These are phyloP conservation scores for Saccharomycopsis synnaedendra DNA, from an alignment of 805 yeast genomes.

Conservation along the genomic window DNA sequence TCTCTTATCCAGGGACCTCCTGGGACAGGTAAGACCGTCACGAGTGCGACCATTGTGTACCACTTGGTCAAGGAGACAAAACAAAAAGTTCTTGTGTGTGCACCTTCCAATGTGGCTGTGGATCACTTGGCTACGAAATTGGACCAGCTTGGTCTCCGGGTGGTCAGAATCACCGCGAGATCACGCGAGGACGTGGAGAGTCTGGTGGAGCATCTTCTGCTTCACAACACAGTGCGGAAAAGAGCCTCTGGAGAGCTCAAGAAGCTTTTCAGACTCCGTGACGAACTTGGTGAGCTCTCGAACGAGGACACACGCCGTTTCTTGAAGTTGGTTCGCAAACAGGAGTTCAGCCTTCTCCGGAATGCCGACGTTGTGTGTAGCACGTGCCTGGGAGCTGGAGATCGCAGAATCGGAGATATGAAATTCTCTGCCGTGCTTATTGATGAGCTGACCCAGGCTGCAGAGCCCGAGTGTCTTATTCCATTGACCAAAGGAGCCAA, in stretches of 20 bases:
- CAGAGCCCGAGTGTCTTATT: slow-evolving; percentile 84
- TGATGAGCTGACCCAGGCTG: slow-evolving; percentile 90
- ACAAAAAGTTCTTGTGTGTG: slow-evolving; percentile 72
- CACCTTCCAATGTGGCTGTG: slow-evolving; percentile 92
- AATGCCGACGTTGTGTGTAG: slow-evolving; percentile 73
- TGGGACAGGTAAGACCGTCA: slow-evolving; percentile 92
- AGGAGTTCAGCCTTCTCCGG: slow-evolving; percentile 40
- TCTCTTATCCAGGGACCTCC: slow-evolving; percentile 92
- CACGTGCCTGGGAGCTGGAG: slow-evolving; percentile 92
- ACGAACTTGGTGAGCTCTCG: slow-evolving; percentile 60
- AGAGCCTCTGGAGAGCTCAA: slow-evolving; percentile 45
- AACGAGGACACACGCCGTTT: slow-evolving; percentile 38
- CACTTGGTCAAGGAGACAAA: slow-evolving; percentile 55
- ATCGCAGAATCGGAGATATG: slow-evolving; percentile 40
- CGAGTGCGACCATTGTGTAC: slow-evolving; percentile 79
- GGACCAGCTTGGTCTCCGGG: slow-evolving; percentile 58
- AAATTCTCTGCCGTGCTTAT: slow-evolving; percentile 71
- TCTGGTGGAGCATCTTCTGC: slow-evolving; percentile 42
- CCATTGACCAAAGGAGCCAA: slow-evolving; percentile 85
- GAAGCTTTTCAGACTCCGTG: slow-evolving; percentile 45
- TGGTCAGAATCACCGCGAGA: slow-evolving; percentile 66
- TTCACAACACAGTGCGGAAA: slow-evolving; percentile 40
- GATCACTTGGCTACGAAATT: slow-evolving; percentile 78
- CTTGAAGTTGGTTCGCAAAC: slow-evolving; percentile 28
- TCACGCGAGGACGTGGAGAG: slow-evolving; percentile 74